phyloP scores from a whole-genome alignment of 768 basidiomycete genomes.

The Boletus rubescentipes region DNA sequence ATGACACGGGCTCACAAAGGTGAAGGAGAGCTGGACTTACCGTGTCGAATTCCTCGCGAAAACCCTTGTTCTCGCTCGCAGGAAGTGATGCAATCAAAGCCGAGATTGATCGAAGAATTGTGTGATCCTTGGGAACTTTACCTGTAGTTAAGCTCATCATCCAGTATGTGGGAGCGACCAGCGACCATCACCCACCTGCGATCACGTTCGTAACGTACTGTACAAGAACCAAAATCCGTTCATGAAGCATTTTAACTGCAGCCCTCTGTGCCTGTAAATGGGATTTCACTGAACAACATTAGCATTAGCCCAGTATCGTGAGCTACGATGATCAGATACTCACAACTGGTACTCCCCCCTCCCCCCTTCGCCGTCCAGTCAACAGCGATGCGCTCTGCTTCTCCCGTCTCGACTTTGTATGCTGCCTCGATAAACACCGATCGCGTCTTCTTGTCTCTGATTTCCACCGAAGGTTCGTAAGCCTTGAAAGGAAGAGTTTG shows the following conservation, averaged over 20 bases:
- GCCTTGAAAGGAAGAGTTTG: slow-evolving; percentile 87
- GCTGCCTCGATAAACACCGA: slow-evolving; percentile 82
- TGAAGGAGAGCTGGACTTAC: slow-evolving; percentile 41
- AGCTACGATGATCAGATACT: slow-evolving; percentile 30
- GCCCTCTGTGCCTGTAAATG: slow-evolving; percentile 90
- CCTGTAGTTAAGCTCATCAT: slow-evolving; percentile 41
- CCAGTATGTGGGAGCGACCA: not conserved
- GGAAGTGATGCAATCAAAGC: slow-evolving; percentile 88
- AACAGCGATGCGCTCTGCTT: slow-evolving; percentile 97
- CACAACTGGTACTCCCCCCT: slow-evolving; percentile 76
- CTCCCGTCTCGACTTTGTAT: slow-evolving; percentile 93
- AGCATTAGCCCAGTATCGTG: slow-evolving; percentile 3
- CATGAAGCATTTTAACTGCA: slow-evolving; percentile 95
- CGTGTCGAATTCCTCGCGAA: slow-evolving; percentile 86
- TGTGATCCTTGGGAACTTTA: slow-evolving; percentile 72
- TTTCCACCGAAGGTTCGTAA: slow-evolving; percentile 90
- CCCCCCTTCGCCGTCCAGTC: slow-evolving; percentile 92
- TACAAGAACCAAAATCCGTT: slow-evolving; percentile 83
- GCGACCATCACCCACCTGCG: slow-evolving; percentile 49
- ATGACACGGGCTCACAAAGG: not conserved
- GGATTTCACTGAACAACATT: slow-evolving; percentile 66
- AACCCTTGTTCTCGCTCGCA: slow-evolving; percentile 77
- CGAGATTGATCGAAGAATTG: slow-evolving; percentile 78
- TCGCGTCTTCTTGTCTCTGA: slow-evolving; percentile 72
- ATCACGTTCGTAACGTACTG: slow-evolving; percentile 80